Conservation (phyloP, 495 filamentous ascomycete species). For the Gamarada debralockiae region DNA sequence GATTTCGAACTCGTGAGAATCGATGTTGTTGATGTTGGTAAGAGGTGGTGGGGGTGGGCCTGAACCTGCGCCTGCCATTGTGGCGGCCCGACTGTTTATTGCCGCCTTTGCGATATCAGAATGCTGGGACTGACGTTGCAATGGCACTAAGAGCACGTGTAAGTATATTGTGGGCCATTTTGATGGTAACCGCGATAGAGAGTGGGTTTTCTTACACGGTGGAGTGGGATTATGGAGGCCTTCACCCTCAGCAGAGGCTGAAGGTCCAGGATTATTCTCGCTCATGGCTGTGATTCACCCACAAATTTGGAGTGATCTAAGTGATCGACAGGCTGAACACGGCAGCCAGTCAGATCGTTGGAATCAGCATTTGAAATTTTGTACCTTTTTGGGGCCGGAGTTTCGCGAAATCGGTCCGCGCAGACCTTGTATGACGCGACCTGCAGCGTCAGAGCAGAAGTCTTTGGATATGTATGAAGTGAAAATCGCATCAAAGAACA, state of each 20-base stretch:
- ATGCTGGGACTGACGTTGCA: constrained; percentile 39
- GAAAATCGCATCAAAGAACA: too few species aligned
- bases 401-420: too few species aligned
- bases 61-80: neutral
- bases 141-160: constrained; percentile 2
- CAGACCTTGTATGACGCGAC: too few species aligned
- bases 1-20: neutral
- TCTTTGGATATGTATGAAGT: too few species aligned
- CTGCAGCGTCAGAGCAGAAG: too few species aligned
- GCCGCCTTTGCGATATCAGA: constrained; percentile 56
- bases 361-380: too few species aligned
- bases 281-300: neutral
- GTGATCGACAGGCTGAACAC: too few species aligned
- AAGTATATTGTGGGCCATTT: neutral
- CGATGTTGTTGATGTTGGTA: too few species aligned
- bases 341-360: too few species aligned
- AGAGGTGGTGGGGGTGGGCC: neutral
- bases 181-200: neutral
- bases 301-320: neutral
- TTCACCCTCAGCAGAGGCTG: neutral
- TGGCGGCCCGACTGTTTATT: constrained; percentile 45
- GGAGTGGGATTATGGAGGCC: neutral
- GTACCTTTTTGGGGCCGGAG: too few species aligned
- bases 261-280: neutral
- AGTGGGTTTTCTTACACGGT: neutral